Base-by-base conservation (phyloP, 148 eudicot species). In the Dianthus caryophyllus region DNA sequence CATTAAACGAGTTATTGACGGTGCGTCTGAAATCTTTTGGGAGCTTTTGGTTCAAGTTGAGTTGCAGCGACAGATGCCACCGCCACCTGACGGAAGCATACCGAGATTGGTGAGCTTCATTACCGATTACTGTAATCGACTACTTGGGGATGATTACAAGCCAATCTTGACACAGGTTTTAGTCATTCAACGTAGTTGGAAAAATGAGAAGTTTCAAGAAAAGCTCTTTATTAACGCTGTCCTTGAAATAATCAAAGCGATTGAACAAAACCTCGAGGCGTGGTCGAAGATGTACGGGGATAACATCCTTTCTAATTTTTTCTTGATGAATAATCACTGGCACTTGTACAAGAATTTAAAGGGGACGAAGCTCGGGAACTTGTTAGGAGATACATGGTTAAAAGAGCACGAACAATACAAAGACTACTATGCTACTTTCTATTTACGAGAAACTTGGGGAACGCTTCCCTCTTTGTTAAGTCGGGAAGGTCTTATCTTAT, bases 251-350 rank as follows among this genome's bases (percentile, higher is more conserved):
- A 77, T 86, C 15, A 81, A 71, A 79, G 88, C 96, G 65, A 83
- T 86, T 44, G 91, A 88, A 72, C 43, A 73, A 47, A 88, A 88
- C 68, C 69, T 88, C 36, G 91, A 86, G 47, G 75, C 85, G 17
- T 88, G 96, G 91, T 84, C 89, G 9, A 88, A 86, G 82, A 82
- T 77, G 46, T 88, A 86, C 65, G 85, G 78, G n/a, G 91, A 86
- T 65, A 46, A 72, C 6, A 54, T 77, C 25, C 51, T 84, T 4
- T 77, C 85, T 0, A 71, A 70, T 67, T 38, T 88, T 26, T 88
- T 88, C 84, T 67, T 82, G 81, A 86, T 88, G 88, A 88, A 88
- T 80, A 88, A 86, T 75, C 96, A 88, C 46, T 82, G 87, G 88
- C 96, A 88, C 69, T 48, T 88, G 49, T 88, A 77, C 79, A 88